A percentile compares a stretch with the other conserved stretches of the same genome.
Evolutionary conservation across 164 flowering plant genomes (phyloP).

Genomic region (Taxillus chinensis): DNA sequence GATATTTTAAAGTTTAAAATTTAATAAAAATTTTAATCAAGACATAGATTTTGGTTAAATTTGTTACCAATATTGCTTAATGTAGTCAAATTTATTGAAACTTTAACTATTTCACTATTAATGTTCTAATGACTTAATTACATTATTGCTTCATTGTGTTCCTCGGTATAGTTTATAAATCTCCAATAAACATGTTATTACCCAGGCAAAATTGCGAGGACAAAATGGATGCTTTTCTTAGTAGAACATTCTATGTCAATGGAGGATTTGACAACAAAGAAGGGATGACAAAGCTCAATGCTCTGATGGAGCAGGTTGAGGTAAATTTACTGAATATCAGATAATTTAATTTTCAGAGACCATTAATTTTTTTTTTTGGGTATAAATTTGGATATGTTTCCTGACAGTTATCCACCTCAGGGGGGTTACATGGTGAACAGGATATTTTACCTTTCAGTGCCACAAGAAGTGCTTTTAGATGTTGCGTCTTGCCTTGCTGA

Average conservation of each 20-base stretch:
- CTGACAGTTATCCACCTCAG: slow-evolving; percentile 32
- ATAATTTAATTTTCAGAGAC: too few species aligned
- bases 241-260: slow-evolving; percentile 37
- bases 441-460: slow-evolving; percentile 60
- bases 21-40: too few species aligned
- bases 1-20: too few species aligned
- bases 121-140: too few species aligned
- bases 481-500: slow-evolving; percentile 37
- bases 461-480: slow-evolving; percentile 55
- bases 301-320: slow-evolving; percentile 44
- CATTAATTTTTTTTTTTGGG: not conserved
- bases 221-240: slow-evolving; percentile 50
- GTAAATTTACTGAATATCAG: slow-evolving; percentile 15
- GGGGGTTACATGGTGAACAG: slow-evolving; percentile 38
- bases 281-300: slow-evolving; percentile 44
- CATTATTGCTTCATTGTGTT: too few species aligned
- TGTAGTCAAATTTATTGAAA: too few species aligned
- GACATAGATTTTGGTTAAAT: too few species aligned
- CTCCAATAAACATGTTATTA: not conserved
- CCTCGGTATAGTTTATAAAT: too few species aligned
- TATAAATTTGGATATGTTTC: slow-evolving; percentile 7
- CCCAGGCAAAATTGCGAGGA: slow-evolving; percentile 48
- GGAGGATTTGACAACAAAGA: slow-evolving; percentile 46
- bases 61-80: too few species aligned
- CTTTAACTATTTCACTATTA: too few species aligned